Base-by-base conservation (phyloP, 257 asterid species). In the Ligustrum vulgare region DNA sequence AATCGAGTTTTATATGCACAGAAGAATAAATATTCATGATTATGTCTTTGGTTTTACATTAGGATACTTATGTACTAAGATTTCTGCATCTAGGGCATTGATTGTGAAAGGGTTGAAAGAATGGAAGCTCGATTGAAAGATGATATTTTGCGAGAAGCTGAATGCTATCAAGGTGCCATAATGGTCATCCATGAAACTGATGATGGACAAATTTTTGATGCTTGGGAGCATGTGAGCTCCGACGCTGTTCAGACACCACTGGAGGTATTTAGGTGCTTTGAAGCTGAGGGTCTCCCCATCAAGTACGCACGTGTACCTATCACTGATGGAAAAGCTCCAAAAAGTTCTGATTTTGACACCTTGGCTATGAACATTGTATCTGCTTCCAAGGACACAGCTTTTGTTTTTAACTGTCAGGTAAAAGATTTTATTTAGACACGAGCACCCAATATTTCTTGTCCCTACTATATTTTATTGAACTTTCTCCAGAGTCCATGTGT, bases 251-350 rank as follows among this genome's bases (percentile, higher is more conserved):
- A 94, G 82, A 94, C 98, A 71, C 98, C 98, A 33, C 79, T 92
- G 75, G 98, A 94, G 88, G 98, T 94, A 74, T 92, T 94, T 84
- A 88, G 87, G 74, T 84, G 92, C 80, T 87, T 94, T 74, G 90
- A 89, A 86, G 86, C 83, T 78, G 92, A 91, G 79, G 95, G 97
- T 67, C 91, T 87, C 84, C 97, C 94, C 75, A 88, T 94, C 76
- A 90, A 88, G 77, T 94, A 94, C 85, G 98, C 98, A 3, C 98
- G 98, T 79, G 96, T 94, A 71, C 98, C 98, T 4, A 94, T 92
- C 77, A 94, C 98, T 72, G 98, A 94, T 84, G 98, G 98, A 79
- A 94, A 94, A 88, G 98, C 98, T 80, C 98, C 97, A n/a, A 94
- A 89, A 84, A 90, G 96, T 84, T 94, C 98, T 9, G 98, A 92